phyloP scores from a whole-genome alignment of 2,329 filamentous ascomycete genomes.

The Coniosporium tulheliwenetii region DNA sequence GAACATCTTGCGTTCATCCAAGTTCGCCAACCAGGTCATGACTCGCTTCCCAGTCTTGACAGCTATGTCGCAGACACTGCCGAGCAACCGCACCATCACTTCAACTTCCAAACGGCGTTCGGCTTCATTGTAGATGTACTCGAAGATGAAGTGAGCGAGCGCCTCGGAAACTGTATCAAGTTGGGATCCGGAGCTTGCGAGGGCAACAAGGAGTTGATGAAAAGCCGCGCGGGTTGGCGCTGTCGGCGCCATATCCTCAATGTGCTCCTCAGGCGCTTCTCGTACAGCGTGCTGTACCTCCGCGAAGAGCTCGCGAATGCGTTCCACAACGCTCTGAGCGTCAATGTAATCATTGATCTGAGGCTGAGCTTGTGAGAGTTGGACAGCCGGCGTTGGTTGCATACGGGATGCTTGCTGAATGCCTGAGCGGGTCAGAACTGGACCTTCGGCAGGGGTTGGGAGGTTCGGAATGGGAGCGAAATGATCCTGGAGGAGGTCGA shows the following conservation, averaged over 20 bases:
- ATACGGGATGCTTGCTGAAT: constrained; percentile 33
- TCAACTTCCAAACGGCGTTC: constrained; percentile 44
- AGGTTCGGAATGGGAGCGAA: constrained; percentile 44
- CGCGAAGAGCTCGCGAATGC: constrained; percentile 36
- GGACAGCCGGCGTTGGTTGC: constrained; percentile 16
- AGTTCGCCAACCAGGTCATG: constrained; percentile 31
- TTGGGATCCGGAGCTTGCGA: constrained; percentile 35
- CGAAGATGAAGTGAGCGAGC: constrained; percentile 30
- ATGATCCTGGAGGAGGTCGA: constrained; percentile 46
- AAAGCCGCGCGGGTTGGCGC: constrained; percentile 42
- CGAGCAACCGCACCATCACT: constrained; percentile 44
- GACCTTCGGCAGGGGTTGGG: constrained; percentile 45
- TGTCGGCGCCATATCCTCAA: constrained; percentile 39
- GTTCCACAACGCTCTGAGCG: constrained; percentile 34
- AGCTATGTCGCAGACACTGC: constrained; percentile 47
- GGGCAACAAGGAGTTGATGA: constrained; percentile 37
- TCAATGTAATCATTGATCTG: constrained; percentile 48
- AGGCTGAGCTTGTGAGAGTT: constrained; percentile 22
- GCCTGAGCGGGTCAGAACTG: constrained; percentile 42
- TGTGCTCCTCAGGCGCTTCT: constrained; percentile 40
- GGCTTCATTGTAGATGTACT: constrained; percentile 37
- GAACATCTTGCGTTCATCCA: constrained; percentile 45
- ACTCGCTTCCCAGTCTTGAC: constrained; percentile 38
- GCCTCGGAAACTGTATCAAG: constrained; percentile 40
- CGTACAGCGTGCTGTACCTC: constrained; percentile 41